Evolutionary conservation across 495 filamentous ascomycete genomes (phyloP).

Genomic region (Talaromyces wortmannii): DNA sequence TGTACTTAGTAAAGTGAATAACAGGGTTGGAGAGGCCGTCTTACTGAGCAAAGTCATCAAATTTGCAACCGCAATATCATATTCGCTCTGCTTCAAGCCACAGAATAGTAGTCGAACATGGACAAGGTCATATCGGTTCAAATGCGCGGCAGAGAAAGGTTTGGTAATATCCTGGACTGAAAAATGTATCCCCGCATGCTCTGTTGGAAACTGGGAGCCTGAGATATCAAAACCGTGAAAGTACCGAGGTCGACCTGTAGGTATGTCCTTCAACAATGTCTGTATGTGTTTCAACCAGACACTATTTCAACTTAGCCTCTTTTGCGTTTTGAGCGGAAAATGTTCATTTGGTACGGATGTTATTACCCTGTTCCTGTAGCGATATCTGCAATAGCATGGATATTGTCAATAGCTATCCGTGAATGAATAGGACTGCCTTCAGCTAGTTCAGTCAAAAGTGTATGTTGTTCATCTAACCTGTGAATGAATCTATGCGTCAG

Average conservation of each 20-base stretch:
- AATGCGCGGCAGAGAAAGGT: conserved; percentile 10
- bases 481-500: not conserved
- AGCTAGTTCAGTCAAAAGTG: not conserved
- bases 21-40: not conserved
- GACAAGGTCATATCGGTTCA: conserved; percentile 12
- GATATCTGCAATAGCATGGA: not conserved
- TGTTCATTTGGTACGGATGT: not conserved
- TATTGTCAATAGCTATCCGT: not conserved
- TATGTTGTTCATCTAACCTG: not conserved
- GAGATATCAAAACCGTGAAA: conserved; percentile 15
- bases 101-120: conserved; percentile 12
- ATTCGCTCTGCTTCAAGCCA: conserved; percentile 6
- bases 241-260: not conserved
- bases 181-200: conserved; percentile 2
- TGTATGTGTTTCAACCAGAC: not conserved
- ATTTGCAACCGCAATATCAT: conserved; percentile 9
- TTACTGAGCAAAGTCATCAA: conserved; percentile 8
- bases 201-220: conserved; percentile 7
- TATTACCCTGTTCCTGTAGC: not conserved
- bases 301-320: not conserved
- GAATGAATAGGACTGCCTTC: not conserved
- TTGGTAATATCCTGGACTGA: conserved; percentile 10
- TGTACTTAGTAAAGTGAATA: not conserved
- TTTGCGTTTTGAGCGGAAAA: not conserved
- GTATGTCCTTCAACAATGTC: not conserved